phyloP scores from a whole-genome alignment of 2,329 filamentous ascomycete genomes.

The Penicillium concentricum region DNA sequence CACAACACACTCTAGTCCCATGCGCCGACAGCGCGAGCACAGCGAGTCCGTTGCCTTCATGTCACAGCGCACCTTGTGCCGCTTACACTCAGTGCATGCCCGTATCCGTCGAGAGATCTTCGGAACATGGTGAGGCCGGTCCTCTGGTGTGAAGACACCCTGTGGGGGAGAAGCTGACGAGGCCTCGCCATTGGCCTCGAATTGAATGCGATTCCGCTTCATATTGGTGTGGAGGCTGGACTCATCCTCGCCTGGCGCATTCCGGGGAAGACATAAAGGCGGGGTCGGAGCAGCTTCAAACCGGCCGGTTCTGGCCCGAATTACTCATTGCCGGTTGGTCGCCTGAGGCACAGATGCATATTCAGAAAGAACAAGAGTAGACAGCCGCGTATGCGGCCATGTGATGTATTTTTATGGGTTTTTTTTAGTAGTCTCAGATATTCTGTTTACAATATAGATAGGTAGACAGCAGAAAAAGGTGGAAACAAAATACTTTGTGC shows the following conservation, averaged over 20 bases:
- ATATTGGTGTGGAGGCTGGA: conserved; percentile 21
- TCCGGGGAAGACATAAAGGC: conserved; percentile 22
- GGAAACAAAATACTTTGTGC: no score
- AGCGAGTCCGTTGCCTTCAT: conserved; percentile 51
- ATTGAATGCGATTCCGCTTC: conserved; percentile 42
- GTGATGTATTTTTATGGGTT: no score
- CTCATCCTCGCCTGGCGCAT: conserved; percentile 24
- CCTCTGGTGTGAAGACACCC: conserved; percentile 28
- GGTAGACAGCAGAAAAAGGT: no score
- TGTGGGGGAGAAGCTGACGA: conserved; percentile 36
- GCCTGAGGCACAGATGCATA: conserved; percentile 20
- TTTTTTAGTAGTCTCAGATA: no score
- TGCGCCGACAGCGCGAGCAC: conserved; percentile 52
- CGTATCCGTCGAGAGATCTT: conserved; percentile 48
- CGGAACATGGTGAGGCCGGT: conserved; percentile 36
- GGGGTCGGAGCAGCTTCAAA: conserved; percentile 15
- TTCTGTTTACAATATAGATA: no score
- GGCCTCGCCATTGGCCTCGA: conserved; percentile 38
- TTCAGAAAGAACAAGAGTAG: conserved; percentile 4
- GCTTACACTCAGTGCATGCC: conserved; percentile 55
- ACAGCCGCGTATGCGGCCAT: not conserved
- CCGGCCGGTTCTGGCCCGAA: conserved; percentile 19
- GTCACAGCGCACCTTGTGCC: conserved; percentile 56
- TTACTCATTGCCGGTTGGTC: not conserved
- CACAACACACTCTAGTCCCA: conserved; percentile 51